phyloP scores from a whole-genome alignment of 2,329 filamentous ascomycete species.

The Claviceps lovelessii region DNA sequence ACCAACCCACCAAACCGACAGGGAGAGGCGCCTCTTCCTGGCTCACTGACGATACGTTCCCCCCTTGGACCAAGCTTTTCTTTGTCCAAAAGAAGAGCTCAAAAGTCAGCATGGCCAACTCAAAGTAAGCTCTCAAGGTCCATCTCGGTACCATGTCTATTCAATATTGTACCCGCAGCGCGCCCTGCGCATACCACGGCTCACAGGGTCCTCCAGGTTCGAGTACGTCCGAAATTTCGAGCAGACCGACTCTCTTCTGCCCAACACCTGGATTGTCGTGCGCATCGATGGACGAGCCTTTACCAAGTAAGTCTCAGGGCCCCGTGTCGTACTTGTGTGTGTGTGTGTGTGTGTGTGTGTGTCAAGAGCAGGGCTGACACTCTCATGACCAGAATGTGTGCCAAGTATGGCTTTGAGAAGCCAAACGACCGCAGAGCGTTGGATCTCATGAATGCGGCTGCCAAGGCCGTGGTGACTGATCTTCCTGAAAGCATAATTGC shows the following conservation, averaged over 20 bases:
- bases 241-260: slow-evolving; percentile 62
- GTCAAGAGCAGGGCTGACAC: slow-evolving; percentile 5
- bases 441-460: slow-evolving; percentile 87
- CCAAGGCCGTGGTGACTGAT: slow-evolving; percentile 69
- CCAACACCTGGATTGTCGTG: slow-evolving; percentile 91
- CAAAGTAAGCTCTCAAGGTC: slow-evolving; percentile 27
- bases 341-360: too few species aligned
- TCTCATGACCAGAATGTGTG: slow-evolving; percentile 48
- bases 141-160: not conserved
- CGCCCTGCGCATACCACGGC: not conserved
- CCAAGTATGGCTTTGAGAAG: slow-evolving; percentile 74
- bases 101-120: slow-evolving; percentile 35
- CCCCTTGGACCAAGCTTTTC: not conserved
- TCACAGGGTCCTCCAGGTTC: slow-evolving; percentile 41
- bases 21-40: not conserved
- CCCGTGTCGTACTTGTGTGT: too few species aligned
- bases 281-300: slow-evolving; percentile 90
- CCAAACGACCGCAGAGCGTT: slow-evolving; percentile 82
- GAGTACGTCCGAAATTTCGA: slow-evolving; percentile 91
- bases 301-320: slow-evolving; percentile 72
- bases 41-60: not conserved
- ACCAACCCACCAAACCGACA: too few species aligned
- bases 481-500: slow-evolving; percentile 74
- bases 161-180: not conserved
- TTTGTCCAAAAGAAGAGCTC: not conserved